Base-by-base conservation (phyloP, 1,139 yeast species). In the Candida tropicalis region DNA sequence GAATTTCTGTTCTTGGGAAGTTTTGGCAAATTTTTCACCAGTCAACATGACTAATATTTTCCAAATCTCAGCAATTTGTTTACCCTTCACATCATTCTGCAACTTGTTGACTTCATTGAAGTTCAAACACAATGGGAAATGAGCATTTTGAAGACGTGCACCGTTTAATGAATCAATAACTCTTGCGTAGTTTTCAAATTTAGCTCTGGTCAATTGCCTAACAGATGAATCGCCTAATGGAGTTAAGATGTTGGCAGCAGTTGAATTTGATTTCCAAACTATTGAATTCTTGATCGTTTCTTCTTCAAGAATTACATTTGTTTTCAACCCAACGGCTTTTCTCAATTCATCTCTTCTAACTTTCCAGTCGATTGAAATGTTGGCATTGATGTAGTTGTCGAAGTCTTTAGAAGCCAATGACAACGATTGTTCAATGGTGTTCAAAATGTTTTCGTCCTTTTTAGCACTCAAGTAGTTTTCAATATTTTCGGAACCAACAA, bases 381-480 rank as follows among this genome's bases (percentile, higher is more conserved):
- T 88, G 45, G 83, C 79, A 53, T 78, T 82, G 48, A 91, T 81
- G 59, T 82, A 88, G 37, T 66, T 70, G 61, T 91, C 97, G 62
- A 91, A 93, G 57, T 90, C 97, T 42, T 76, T 75, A 2, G 96
- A 84, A 1, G 97, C 91, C 20, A 81, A 68, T 2, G 79, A 68
- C 49, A 90, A 74, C 0, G 93, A 80, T 55, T 84, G 91, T 58
- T 90, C 97, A 54, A 93, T 89, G 2, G 97, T 85, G 22, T 86
- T 76, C 40, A 90, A 65, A 31, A 91, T 85, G 58, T 82, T 88
- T 59, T 89, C 96, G 49, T 89, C 96, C 58, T 88, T 87, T 56
- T 84, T 85, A 26, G 79, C 74, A 48, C 75, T 77, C 49, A 89
- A 64, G 54, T 81, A 83, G 35, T 68, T 71, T 51, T 84, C 90